Percentiles rank a stretch among this genome's conserved stretches.
Conservation (phyloP, 495 filamentous ascomycete genomes). For the Stereocaulon alpinum region DNA sequence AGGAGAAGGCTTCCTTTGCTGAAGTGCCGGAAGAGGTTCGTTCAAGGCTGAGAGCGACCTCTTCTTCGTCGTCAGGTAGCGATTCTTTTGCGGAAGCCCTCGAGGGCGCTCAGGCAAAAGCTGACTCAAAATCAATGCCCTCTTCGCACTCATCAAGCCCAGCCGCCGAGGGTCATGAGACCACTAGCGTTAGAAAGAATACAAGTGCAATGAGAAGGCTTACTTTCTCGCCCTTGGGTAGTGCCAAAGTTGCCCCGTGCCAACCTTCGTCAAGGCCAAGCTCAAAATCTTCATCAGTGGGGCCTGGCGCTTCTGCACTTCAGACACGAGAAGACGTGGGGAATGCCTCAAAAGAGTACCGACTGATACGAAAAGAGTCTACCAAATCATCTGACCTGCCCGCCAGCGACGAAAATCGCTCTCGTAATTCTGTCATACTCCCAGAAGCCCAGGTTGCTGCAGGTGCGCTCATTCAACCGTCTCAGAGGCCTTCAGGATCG, state of each 20-base stretch:
- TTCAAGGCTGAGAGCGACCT: neutral
- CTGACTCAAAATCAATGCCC: neutral
- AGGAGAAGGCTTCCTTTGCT: neutral
- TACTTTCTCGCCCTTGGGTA: conserved; percentile 8
- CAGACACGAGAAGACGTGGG: neutral
- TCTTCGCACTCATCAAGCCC: conserved; percentile 8
- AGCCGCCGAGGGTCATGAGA: neutral
- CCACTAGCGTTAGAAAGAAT: conserved; percentile 9
- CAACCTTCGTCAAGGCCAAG: neutral
- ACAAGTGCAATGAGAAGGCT: conserved; percentile 8
- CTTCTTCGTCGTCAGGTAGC: conserved; percentile 9
- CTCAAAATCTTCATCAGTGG: neutral
- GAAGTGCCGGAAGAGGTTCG: neutral
- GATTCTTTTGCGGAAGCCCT: conserved; percentile 14
- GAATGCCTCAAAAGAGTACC: neutral
- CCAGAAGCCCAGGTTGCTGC: conserved; percentile 21
- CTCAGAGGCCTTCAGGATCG: conserved; percentile 11
- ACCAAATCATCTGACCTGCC: conserved; percentile 1
- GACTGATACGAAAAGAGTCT: neutral
- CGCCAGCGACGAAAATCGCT: conserved; percentile 6
- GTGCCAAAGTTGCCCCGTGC: neutral
- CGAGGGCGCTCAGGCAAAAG: conserved; percentile 13
- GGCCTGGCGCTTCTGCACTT: neutral
- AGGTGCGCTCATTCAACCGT: neutral
- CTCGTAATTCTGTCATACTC: conserved; percentile 4